Base-by-base conservation (phyloP, 1,139 yeast genomes). In the Wickerhamomyces sp. region DNA sequence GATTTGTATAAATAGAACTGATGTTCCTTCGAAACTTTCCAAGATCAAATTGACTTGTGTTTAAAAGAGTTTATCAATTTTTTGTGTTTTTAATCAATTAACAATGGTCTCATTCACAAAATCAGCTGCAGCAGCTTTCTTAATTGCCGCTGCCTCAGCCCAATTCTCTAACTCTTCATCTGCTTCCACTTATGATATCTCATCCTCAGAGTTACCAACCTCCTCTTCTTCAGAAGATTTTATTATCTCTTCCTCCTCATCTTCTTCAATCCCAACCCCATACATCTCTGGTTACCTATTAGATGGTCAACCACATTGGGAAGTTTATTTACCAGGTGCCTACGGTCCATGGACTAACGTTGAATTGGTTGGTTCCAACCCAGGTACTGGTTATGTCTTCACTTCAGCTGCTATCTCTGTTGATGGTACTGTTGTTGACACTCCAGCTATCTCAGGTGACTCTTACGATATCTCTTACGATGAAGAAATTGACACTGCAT, bases 261-360 rank as follows among this genome's bases (percentile, higher is more conserved):
- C 40, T 3, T 24, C 41, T 17, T 29, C 45, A n/a, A 39, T 26
- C 17, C 37, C 36, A 3, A 43, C 51, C 19, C 52, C 53, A 46
- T 46, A 44, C 47, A 42, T 49, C 34, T 34, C 46, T 28, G 55
- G 55, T 49, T 43, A 41, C 46, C 36, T 50, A 28, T 10, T 15
- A 33, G 43, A 41, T 21, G 52, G 52, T 39, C 48, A 47, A 44
- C 55, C 54, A 47, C 48, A 45, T 36, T 51, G 49, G 49, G 49
- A 46, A 27, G 34, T 50, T 28, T 27, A 33, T 37, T 35, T 49
- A 31, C 55, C 55, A 48, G 54, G 46, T 34, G 28, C 35, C 10
- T 38, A 39, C 28, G 49, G 51, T 37, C 49, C 54, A 42, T 49
- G 52, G 51, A 41, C 50, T 19, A 30, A 40, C 8, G 44, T 52